Evolutionary conservation across 2,329 filamentous ascomycete genomes (phyloP).

Genomic region (Rosellinia necatrix): DNA sequence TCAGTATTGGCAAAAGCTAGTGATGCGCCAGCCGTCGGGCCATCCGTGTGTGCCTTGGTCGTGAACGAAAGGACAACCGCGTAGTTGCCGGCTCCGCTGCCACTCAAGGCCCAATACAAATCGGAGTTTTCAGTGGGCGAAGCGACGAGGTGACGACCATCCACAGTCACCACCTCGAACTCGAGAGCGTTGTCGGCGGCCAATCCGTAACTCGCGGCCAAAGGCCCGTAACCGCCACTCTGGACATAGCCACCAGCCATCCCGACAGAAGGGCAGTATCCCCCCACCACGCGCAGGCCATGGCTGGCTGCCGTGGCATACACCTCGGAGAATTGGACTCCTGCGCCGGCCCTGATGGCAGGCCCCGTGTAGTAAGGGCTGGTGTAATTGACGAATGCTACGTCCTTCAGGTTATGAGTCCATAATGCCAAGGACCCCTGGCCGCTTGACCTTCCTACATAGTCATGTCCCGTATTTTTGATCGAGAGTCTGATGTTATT

Average conservation of each 20-base stretch:
- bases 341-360: slow-evolving; percentile 54
- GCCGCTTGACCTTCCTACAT: slow-evolving; percentile 55
- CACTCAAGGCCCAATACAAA: slow-evolving; percentile 12
- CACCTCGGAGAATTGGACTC: slow-evolving; percentile 40
- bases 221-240: slow-evolving; percentile 1
- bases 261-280: slow-evolving; percentile 5
- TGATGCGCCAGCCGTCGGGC: slow-evolving; percentile 47
- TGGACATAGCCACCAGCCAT: background rate
- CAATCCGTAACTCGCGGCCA: slow-evolving; percentile 3
- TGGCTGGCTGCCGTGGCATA: background rate
- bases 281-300: background rate
- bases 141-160: background rate
- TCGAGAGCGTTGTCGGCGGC: slow-evolving; percentile 1
- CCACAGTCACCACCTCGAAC: slow-evolving; percentile 3
- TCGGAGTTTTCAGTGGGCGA: background rate
- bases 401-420: slow-evolving; percentile 52
- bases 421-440: slow-evolving; percentile 52
- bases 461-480: slow-evolving; percentile 55
- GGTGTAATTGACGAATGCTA: slow-evolving; percentile 27
- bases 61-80: slow-evolving; percentile 7
- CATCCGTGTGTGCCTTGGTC: background rate
- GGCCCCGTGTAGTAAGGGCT: slow-evolving; percentile 46
- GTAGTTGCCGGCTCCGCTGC: background rate
- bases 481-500: slow-evolving; percentile 52
- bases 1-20: background rate